phyloP scores from a whole-genome alignment of 495 filamentous ascomycete species.

The Daldinia childiae region DNA sequence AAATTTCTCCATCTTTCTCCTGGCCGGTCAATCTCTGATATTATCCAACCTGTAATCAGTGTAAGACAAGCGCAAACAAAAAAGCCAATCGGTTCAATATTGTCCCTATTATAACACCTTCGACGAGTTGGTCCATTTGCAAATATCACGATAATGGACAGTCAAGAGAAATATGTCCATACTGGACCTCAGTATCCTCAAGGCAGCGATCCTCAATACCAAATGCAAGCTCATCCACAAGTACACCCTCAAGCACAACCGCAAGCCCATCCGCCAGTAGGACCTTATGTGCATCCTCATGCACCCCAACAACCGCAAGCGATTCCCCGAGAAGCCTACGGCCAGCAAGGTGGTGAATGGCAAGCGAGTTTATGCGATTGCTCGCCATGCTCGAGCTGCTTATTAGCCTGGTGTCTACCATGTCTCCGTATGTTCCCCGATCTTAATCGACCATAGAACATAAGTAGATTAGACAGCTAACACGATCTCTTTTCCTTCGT shows the following conservation, averaged over 20 bases:
- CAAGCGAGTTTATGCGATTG: conserved; percentile 51
- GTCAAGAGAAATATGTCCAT: conserved; percentile 32
- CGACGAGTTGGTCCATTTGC: neutral
- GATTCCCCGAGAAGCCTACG: conserved; percentile 15
- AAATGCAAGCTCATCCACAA: conserved; percentile 17
- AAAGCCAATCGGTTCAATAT: neutral
- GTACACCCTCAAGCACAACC: conserved; percentile 1
- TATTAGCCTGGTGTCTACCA: conserved; percentile 58
- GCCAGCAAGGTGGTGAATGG: conserved; percentile 47
- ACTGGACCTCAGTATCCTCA: conserved; percentile 22
- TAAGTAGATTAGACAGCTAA: neutral
- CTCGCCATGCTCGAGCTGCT: conserved; percentile 49
- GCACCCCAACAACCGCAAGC: conserved; percentile 9
- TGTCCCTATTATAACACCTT: neutral
- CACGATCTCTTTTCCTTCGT: neutral
- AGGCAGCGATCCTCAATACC: conserved; percentile 23
- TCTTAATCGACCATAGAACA: neutral
- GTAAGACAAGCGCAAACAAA: neutral
- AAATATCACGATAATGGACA: conserved; percentile 19
- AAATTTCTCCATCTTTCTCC: neutral
- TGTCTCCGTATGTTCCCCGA: conserved; percentile 54
- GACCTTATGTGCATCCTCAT: conserved; percentile 11
- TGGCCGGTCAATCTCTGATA: neutral
- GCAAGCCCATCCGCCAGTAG: conserved; percentile 14
- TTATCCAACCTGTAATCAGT: neutral